Evolutionary conservation across 129 eudicot genomes (phyloP).

Genomic region (Daucus carota): DNA sequence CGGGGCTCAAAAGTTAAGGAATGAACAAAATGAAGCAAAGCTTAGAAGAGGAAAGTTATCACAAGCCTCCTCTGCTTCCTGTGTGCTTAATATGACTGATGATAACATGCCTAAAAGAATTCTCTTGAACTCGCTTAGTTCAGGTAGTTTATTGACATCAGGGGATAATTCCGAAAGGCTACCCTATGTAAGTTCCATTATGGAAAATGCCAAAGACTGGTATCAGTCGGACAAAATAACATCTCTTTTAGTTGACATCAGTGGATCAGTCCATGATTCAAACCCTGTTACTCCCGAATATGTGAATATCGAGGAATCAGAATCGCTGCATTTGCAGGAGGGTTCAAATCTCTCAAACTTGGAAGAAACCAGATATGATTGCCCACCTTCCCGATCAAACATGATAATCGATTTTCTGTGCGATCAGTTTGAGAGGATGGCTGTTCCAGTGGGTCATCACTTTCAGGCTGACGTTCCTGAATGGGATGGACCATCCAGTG

Average conservation of each 20-base stretch:
- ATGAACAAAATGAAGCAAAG: constrained; percentile 10
- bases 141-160: constrained; percentile 24
- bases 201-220: constrained; percentile 2
- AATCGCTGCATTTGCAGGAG: constrained; percentile 3
- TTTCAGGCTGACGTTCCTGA: constrained; percentile 54
- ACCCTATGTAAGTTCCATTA: constrained; percentile 10
- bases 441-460: constrained; percentile 57
- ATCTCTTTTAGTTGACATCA: constrained; percentile 19
- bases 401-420: constrained; percentile 15
- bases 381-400: constrained; percentile 18
- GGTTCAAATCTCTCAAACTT: neutral
- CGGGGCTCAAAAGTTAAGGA: constrained; percentile 3
- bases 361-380: constrained; percentile 4
- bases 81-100: constrained; percentile 19
- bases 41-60: constrained; percentile 16
- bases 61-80: constrained; percentile 25
- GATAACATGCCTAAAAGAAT: constrained; percentile 9
- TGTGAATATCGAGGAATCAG: constrained; percentile 13
- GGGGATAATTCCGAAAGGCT: constrained; percentile 18
- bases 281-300: constrained; percentile 21
- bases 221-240: constrained; percentile 3
- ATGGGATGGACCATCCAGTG: constrained; percentile 34
- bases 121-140: constrained; percentile 12
- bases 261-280: constrained; percentile 32
- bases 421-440: constrained; percentile 23